Conservation (phyloP, 2,329 filamentous ascomycete species). For the Epichloe coenophiala region DNA sequence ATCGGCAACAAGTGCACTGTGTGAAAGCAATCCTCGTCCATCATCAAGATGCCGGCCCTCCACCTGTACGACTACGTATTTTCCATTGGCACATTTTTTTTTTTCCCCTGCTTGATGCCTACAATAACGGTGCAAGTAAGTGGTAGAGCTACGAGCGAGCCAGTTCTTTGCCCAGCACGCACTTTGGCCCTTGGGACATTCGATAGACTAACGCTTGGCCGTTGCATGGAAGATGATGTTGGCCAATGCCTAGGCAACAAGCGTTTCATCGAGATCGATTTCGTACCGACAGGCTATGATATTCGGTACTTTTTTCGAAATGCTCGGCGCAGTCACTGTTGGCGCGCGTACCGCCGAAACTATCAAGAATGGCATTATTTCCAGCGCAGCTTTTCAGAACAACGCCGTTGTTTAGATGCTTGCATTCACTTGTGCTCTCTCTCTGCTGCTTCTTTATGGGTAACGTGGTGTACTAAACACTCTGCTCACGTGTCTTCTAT, state of each 20-base stretch:
- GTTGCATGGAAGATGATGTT: slow-evolving; percentile 52
- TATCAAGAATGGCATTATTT: slow-evolving; percentile 73
- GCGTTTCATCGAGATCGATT: slow-evolving; percentile 41
- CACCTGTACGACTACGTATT: slow-evolving; percentile 42
- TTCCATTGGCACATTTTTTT: slow-evolving; percentile 51
- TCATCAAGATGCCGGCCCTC: slow-evolving; percentile 1
- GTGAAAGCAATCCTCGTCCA: neutral
- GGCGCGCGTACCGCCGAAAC: slow-evolving; percentile 59
- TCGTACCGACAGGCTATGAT: slow-evolving; percentile 54
- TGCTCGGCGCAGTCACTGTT: slow-evolving; percentile 52
- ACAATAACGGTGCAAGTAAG: slow-evolving; percentile 67
- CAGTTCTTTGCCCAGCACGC: neutral
- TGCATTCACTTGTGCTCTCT: no score
- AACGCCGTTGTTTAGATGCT: no score
- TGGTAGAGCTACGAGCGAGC: slow-evolving; percentile 10
- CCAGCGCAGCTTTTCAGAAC: no score
- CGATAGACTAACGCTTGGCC: neutral
- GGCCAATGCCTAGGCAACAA: slow-evolving; percentile 71
- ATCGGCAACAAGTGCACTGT: neutral
- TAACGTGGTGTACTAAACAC: no score
- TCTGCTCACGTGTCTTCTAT: no score
- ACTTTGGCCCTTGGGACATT: neutral
- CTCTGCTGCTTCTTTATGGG: no score
- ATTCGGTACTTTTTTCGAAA: slow-evolving; percentile 52
- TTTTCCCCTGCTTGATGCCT: slow-evolving; percentile 64